Evolutionary conservation across 441 rosid genomes (phyloP), one percentile per base, ranked within the genome.

Genomic region (Pelargonium fulgidum): DNA sequence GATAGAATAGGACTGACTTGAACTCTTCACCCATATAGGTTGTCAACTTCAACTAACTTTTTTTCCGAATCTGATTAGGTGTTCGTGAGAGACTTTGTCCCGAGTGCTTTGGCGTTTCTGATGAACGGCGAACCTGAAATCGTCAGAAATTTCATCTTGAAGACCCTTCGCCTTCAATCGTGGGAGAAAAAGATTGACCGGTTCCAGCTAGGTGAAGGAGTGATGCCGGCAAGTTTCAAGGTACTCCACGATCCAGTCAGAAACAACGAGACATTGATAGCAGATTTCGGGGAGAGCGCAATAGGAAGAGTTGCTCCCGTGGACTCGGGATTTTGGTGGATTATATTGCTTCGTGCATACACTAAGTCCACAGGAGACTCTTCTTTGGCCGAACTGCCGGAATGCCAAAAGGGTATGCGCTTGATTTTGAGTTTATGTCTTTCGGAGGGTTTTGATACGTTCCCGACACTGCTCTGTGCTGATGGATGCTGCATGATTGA

Each of bases 311-410:
- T 91, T 20, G 98, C 98, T 39, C 97, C 98, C 1, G 89, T 91
- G 65, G 98, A 93, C 77, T 93, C 97, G 59, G 98, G 96, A 56
- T 91, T 93, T 79, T 91, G 98, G 98, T 89, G 98, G 98, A 93
- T 93, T 64, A 85, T 93, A 75, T 71, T 93, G 79, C 96, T 93
- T 59, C 85, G 94, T 50, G 92, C 97, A 9, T 93, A 91, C 73
- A 91, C 96, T 13, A 93, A 89, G 79, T 91, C 96, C 19, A 93
- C 97, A 0, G 96, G 98, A 29, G 94, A 93, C 76, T 73, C 80
- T 62, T 85, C 96, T 13, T 82, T 93, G 76, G 98, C 98, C 44
- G 97, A 90, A 71, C 67, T 81, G 76, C 97, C 98, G 13, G 96
- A 93, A 73, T 87, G 92, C 78, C 98, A 93, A 77, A 91, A 87